Percentiles rank a stretch among this genome's conserved stretches.
These are phyloP conservation scores for Gossypium sturtianum DNA, from an alignment of 345 rosid species.

Conservation along the genomic window DNA sequence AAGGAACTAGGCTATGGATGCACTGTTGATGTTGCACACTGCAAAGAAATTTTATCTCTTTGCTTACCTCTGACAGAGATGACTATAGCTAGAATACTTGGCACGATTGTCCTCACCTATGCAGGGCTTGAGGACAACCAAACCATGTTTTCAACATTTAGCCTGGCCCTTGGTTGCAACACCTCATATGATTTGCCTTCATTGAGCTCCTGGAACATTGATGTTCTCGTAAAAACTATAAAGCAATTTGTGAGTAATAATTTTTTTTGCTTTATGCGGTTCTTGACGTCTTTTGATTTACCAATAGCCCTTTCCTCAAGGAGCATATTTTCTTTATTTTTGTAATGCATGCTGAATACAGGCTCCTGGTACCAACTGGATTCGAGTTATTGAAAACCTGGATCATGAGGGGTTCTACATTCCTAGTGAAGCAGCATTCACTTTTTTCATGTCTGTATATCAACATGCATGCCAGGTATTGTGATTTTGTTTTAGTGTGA, in stretches of 20 bases:
- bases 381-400: constrained; percentile 61
- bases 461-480: constrained; percentile 77
- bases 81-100: constrained; percentile 63
- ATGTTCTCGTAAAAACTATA: constrained; percentile 62
- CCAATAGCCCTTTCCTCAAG: neutral
- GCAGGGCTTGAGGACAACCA: constrained; percentile 50
- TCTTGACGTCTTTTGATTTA: constrained; percentile 4
- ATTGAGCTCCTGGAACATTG: constrained; percentile 69
- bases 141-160: constrained; percentile 57
- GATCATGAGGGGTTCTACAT: constrained; percentile 84
- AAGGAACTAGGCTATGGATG: constrained; percentile 88
- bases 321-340: neutral
- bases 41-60: constrained; percentile 67
- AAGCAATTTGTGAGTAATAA: constrained; percentile 61
- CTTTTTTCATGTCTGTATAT: constrained; percentile 73
- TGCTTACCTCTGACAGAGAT: constrained; percentile 69
- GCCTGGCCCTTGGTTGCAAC: constrained; percentile 62
- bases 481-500: neutral
- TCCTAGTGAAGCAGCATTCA: constrained; percentile 79
- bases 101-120: constrained; percentile 46
- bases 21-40: constrained; percentile 61
- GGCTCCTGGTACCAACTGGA: constrained; percentile 90
- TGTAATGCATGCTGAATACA: constrained; percentile 23
- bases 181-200: constrained; percentile 41
- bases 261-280: neutral